Evolutionary conservation across 345 rosid species (phyloP), one percentile per base, ranked within the genome.

Genomic region (Hevea brasiliensis): DNA sequence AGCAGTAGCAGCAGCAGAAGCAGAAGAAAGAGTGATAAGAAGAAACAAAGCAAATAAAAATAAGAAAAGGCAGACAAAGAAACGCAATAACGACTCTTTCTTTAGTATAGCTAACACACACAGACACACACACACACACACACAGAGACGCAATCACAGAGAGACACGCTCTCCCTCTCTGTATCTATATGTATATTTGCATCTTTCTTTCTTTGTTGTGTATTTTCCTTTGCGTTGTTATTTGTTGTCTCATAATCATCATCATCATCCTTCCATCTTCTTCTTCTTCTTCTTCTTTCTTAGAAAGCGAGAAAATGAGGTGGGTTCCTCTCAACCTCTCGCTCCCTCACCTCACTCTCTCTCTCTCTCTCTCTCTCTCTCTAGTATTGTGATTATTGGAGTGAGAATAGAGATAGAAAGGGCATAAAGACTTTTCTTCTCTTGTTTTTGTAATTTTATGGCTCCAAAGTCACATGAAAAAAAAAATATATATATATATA

Each of bases 381-480:
- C 80, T 70, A 6, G 9, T 32, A 72, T 61, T 72, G 67, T 21
- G 44, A 72, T 57, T 35, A 76, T 65, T 59, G 67, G 61, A 68
- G 75, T 27, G 80, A 50, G 74, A 32, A 32, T 4, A 15, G 5
- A 40, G 48, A 29, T 41, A 42, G 57, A 29, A 24, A 3, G 62
- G 29, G 77, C 4, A 75, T 79, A 79, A 15, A 17, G 55, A 50
- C 78, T 77, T 77, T 81, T 75, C 80, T 68, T 58, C 77, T 79
- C 59, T 79, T 12, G 78, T 80, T 67, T 72, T 77, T 79, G 81
- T 77, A 80, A 50, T 78, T 75, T 75, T 77, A 65, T 72, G 73
- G 65, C 65, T 55, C 62, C 57, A 69, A 76, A 68, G 81, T 85
- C 86, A 79, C 84, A 73, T 83, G 82, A 76, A 76, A 18, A 32